Evolutionary conservation across 371 early-diverging fungal species (phyloP), one percentile per base, ranked within the genome.

Genomic region (Blakeslea trispora): DNA sequence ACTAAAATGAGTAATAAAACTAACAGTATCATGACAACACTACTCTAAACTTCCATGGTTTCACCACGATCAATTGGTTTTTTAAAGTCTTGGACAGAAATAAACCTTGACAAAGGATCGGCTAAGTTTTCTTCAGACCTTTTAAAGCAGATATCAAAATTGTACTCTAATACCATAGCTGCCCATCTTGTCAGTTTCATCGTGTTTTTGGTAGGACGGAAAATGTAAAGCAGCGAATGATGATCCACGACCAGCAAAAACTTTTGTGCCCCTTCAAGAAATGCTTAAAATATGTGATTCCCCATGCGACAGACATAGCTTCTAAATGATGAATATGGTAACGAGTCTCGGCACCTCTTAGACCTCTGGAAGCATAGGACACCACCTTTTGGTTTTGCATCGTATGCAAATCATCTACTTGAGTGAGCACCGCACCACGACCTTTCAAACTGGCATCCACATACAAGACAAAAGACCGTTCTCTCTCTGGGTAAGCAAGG

Each of bases 361-460:
- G 34, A 21, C 42, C 45, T 39, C 46, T 60, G 2, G 66, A 66
- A 4, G 57, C 68, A 59, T 61, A 69, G 7, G 54, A 31, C 0
- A 68, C 59, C 3, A 68, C 69, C 5, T 52, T 37, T 32, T 63
- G 68, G 35, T 64, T 53, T 21, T 44, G 10, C 13, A 32, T 32
- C 42, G 18, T 59, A 59, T 61, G 74, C 72, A 22, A 55, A 19
- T 40, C 9, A n/a, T 40, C 42, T 3, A 42, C 19, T 57, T 80
- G 79, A 8, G 59, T 58, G 0, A 82, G 48, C 0, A 77, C 61
- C 0, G 64, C 72, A 0, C 68, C 78, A 18, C 76, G 10, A 3
- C 73, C 80, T 11, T 35, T 6, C 10, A 34, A 17, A 4, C 68
- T 69, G 0, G 78, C 79, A 48, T 79, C 76, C 0, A 55, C 62